Conservation (phyloP, 129 eudicot species). For the Erigeron canadensis region DNA sequence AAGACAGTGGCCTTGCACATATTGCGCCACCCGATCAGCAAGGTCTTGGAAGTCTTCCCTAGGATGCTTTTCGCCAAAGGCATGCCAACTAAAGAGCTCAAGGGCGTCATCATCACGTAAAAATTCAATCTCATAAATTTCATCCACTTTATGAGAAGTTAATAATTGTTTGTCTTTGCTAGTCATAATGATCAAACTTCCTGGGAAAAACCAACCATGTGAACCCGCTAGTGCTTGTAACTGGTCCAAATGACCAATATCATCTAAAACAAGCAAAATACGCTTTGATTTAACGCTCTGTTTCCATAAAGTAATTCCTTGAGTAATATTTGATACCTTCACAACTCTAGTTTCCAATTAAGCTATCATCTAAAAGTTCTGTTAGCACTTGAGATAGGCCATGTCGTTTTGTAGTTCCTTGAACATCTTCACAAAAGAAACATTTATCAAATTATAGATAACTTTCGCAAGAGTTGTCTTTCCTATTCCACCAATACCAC, state of each 20-base stretch:
- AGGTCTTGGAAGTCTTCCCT: neutral
- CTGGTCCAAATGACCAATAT: neutral
- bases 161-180: constrained; percentile 15
- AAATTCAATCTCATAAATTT: constrained; percentile 3
- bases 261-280: constrained; percentile 16
- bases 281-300: neutral
- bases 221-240: constrained; percentile 14
- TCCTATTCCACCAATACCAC: constrained; percentile 30
- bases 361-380: constrained; percentile 1
- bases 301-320: constrained; percentile 6
- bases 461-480: constrained; percentile 25
- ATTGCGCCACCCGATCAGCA: neutral
- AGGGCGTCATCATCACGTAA: neutral
- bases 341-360: constrained; percentile 16
- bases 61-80: neutral
- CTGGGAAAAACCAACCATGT: neutral
- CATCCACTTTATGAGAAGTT: constrained; percentile 5
- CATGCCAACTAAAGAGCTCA: constrained; percentile 6
- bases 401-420: constrained; percentile 6
- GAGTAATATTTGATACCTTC: neutral
- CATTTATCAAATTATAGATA: constrained; percentile 17
- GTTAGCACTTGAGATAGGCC: constrained; percentile 8
- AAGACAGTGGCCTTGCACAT: constrained; percentile 17
- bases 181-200: constrained; percentile 14
- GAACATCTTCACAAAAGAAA: constrained; percentile 22